These are phyloP conservation scores for Chytriomyces confervae DNA, from an alignment of 192 early-diverging fungal genomes.

Conservation along the genomic window DNA sequence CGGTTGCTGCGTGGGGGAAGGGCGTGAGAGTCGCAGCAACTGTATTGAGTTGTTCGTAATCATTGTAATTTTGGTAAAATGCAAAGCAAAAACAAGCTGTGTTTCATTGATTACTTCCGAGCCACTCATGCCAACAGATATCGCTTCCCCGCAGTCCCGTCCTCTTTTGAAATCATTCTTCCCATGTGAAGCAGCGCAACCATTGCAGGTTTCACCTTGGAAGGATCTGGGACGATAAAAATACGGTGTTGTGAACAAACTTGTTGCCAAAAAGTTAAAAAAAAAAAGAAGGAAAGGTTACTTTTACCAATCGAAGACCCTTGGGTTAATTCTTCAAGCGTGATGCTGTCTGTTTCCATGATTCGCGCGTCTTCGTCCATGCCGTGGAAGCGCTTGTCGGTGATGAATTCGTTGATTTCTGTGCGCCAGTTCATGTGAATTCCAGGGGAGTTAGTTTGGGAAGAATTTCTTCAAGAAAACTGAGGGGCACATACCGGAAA, in stretches of 20 bases:
- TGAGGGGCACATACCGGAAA: not conserved
- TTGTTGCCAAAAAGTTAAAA: not conserved
- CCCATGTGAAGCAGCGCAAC: not conserved
- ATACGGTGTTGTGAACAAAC: not conserved
- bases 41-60: too few species aligned
- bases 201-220: not conserved
- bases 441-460: not conserved
- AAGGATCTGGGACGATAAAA: not conserved
- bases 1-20: too few species aligned
- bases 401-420: slow-evolving; percentile 33
- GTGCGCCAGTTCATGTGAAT: too few species aligned
- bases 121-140: slow-evolving; percentile 49
- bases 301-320: not conserved
- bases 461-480: too few species aligned
- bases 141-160: not conserved
- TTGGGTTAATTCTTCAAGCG: slow-evolving; percentile 4
- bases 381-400: slow-evolving; percentile 24
- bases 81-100: too few species aligned
- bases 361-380: slow-evolving; percentile 10
- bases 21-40: too few species aligned
- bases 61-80: too few species aligned
- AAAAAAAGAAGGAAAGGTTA: not conserved
- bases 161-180: not conserved
- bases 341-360: slow-evolving; percentile 1
- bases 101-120: not conserved